Evolutionary conservation across 2,329 filamentous ascomycete species (phyloP).

Genomic region (Immersiporthe knoxdaviesiana): DNA sequence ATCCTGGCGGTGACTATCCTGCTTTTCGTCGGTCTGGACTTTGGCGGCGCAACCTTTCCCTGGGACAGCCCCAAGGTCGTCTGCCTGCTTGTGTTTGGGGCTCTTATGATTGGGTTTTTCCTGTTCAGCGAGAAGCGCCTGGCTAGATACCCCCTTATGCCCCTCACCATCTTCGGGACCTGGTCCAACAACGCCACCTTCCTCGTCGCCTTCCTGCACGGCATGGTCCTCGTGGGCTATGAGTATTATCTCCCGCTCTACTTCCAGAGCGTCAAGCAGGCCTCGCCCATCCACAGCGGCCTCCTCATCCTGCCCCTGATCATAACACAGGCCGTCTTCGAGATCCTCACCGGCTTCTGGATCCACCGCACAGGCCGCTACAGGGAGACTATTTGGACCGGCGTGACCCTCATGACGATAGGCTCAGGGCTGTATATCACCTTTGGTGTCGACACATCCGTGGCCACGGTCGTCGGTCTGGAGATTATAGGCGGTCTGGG

Average conservation of each 20-base stretch:
- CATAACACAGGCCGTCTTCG: background rate
- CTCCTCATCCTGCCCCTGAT: slow-evolving; percentile 34
- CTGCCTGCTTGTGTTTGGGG: slow-evolving; percentile 60
- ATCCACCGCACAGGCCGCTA: slow-evolving; percentile 60
- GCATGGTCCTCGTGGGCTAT: slow-evolving; percentile 59
- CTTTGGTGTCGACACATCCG: slow-evolving; percentile 39
- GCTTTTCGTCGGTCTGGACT: slow-evolving; percentile 68
- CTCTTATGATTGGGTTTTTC: slow-evolving; percentile 51
- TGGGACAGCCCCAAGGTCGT: slow-evolving; percentile 63
- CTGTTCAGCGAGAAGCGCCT: slow-evolving; percentile 62
- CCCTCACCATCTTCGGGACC: slow-evolving; percentile 58
- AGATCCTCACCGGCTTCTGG: slow-evolving; percentile 32
- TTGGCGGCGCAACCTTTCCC: slow-evolving; percentile 63
- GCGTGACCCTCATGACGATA: slow-evolving; percentile 55
- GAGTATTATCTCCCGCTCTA: slow-evolving; percentile 72
- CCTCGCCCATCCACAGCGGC: slow-evolving; percentile 57
- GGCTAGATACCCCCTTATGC: slow-evolving; percentile 67
- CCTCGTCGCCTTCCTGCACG: slow-evolving; percentile 44
- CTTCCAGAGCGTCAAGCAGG: slow-evolving; percentile 64
- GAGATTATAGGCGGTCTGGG: background rate
- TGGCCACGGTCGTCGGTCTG: background rate
- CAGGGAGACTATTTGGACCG: slow-evolving; percentile 53
- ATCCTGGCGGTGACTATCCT: slow-evolving; percentile 66
- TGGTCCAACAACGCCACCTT: slow-evolving; percentile 59
- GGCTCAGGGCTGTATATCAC: slow-evolving; percentile 59